A percentile compares a stretch with the other conserved stretches of the same genome.
phyloP scores from a whole-genome alignment of 2,329 filamentous ascomycete species.

The Penicillium sp. region DNA sequence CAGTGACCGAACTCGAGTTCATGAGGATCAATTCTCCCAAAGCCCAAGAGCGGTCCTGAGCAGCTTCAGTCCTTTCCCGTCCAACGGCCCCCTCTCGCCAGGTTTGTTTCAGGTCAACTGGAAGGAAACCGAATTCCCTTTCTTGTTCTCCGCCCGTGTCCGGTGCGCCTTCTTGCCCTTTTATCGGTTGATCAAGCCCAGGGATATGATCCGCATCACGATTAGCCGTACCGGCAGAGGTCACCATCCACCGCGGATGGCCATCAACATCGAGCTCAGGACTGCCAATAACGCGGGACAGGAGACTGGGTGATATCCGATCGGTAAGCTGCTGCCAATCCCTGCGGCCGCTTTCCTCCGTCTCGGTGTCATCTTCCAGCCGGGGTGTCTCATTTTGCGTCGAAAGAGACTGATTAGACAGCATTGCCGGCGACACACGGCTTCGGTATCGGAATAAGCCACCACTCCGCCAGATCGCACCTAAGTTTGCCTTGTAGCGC shows the following conservation, averaged over 20 bases:
- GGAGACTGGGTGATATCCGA: conserved; percentile 46
- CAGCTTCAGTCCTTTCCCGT: conserved; percentile 58
- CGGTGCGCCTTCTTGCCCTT: conserved; percentile 13
- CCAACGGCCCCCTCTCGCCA: conserved; percentile 60
- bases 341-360: conserved; percentile 40
- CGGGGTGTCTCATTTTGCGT: conserved; percentile 5
- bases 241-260: conserved; percentile 51
- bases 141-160: conserved; percentile 36
- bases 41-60: conserved; percentile 60
- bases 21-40: conserved; percentile 50
- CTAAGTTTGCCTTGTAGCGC: conserved; percentile 53
- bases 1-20: conserved; percentile 17
- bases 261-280: conserved; percentile 35
- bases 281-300: conserved; percentile 50
- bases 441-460: conserved; percentile 41
- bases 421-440: conserved; percentile 39
- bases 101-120: conserved; percentile 58
- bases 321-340: conserved; percentile 54
- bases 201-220: conserved; percentile 58
- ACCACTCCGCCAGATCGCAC: conserved; percentile 53
- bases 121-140: conserved; percentile 52
- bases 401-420: conserved; percentile 38
- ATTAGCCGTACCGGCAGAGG: conserved; percentile 54
- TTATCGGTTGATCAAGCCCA: conserved; percentile 42
- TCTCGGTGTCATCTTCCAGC: conserved; percentile 24